Evolutionary conservation across 352 stramenopile species (phyloP), one percentile per base, ranked within the genome.

Genomic region (Pythium apleroticum): DNA sequence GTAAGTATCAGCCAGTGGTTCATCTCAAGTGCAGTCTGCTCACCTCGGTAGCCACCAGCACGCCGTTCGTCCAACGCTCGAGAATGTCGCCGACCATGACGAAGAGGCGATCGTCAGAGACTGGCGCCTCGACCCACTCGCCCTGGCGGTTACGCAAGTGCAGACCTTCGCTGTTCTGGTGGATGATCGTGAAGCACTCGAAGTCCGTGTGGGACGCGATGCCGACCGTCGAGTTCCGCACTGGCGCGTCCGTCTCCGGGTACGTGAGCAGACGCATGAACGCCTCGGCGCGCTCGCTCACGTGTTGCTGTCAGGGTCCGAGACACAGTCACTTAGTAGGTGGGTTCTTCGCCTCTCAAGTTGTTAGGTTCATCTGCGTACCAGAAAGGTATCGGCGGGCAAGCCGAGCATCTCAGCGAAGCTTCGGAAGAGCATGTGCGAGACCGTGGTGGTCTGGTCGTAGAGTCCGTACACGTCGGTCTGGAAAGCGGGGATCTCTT

Each of bases 141-240:
- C 81, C 81, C 22, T 78, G 71, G 52, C 80, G 82, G 46, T 80
- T 83, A 22, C 77, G 52, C 65, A 95, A 59, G 59, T 95, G 84
- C 60, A 95, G 56, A 0, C 86, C 86, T 37, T 80, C 67, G 33
- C 78, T 85, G 52, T 91, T 93, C 61, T 95, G 86, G 57, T 95
- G 86, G 63, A 95, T 91, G 60, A 93, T 83, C 25, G 84, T 95
- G 46, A 95, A 93, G 57, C 80, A 91, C 69, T 95, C 86, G 60
- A 93, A 93, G 57, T 93, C 86, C 35, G 86, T 95, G 68, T 95
- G 86, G 20, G 84, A 90, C 4, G 84, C 78, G 65, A 95, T 93
- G 28, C 86, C 86, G 11, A 95, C 81, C 2, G 75, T 87, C 39
- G 78, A 80, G 59, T 86, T 85, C 58, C 87, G 77, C n/a, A 76